Evolutionary conservation across 495 filamentous ascomycete genomes (phyloP).

Genomic region (Talaromyces borbonicus): DNA sequence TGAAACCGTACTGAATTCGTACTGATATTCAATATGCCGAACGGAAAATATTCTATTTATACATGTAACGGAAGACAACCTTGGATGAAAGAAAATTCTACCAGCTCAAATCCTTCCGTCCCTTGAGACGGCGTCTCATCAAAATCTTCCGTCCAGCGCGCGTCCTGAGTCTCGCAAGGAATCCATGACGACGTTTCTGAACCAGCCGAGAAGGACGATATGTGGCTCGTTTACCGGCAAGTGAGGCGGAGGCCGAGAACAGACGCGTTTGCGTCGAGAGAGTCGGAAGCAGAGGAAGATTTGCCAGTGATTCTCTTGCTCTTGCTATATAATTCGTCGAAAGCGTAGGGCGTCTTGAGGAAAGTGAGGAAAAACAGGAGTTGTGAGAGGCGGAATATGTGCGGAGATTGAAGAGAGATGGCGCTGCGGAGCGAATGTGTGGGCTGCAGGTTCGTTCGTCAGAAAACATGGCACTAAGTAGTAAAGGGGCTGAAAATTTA

Average conservation of each 20-base stretch:
- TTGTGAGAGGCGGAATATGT: not conserved
- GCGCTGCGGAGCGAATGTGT: not conserved
- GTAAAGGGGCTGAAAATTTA: too few relatives aligned
- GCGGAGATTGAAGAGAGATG: not conserved
- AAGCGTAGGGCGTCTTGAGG: not conserved
- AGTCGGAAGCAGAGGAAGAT: not conserved
- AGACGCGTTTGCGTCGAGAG: constrained; percentile 14
- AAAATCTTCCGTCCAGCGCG: constrained; percentile 48
- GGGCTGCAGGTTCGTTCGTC: too few relatives aligned
- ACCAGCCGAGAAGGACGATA: constrained; percentile 59
- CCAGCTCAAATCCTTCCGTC: constrained; percentile 52
- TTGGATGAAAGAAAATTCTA: constrained; percentile 15
- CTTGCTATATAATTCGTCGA: not conserved
- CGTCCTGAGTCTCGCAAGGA: constrained; percentile 48
- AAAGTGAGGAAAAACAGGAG: not conserved
- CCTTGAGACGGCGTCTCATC: constrained; percentile 47
- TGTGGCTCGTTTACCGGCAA: constrained; percentile 49
- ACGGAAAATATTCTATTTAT: too few relatives aligned
- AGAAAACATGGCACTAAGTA: too few relatives aligned
- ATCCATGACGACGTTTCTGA: constrained; percentile 62
- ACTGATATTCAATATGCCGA: too few relatives aligned
- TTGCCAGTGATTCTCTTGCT: not conserved
- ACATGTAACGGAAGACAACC: too few relatives aligned
- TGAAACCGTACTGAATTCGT: too few relatives aligned
- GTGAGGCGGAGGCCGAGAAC: constrained; percentile 33